These are phyloP conservation scores for Microcos paniculata DNA, from an alignment of 345 rosid species.

Conservation along the genomic window DNA sequence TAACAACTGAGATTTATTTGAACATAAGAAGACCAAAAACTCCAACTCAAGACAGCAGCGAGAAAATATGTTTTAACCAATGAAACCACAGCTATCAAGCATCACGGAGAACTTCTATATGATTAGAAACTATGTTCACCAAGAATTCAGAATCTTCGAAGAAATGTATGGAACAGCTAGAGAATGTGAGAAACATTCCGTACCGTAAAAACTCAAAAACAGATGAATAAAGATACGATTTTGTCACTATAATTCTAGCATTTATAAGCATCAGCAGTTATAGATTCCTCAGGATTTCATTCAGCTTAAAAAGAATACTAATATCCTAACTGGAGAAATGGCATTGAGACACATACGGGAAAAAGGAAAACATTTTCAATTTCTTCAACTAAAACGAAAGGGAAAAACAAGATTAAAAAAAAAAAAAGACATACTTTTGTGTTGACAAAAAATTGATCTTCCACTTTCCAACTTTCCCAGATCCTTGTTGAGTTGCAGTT, in stretches of 20 bases:
- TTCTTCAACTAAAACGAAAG: background rate
- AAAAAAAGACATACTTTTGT: conserved; percentile 54
- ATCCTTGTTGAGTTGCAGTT: conserved; percentile 94
- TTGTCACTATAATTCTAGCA: background rate
- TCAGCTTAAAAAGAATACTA: background rate
- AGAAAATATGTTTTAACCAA: background rate
- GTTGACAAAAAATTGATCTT: conserved; percentile 90
- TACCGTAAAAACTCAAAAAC: background rate
- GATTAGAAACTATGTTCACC: background rate
- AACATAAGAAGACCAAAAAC: background rate
- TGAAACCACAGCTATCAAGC: background rate
- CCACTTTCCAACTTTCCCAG: conserved; percentile 95
- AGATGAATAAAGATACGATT: background rate
- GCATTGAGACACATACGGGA: background rate
- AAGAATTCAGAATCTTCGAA: background rate
- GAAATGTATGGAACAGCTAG: background rate
- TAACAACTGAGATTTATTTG: background rate
- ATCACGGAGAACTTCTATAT: background rate
- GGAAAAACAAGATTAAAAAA: background rate
- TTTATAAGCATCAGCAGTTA: background rate
- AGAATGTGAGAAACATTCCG: background rate
- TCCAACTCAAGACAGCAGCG: background rate
- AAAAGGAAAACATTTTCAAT: background rate
- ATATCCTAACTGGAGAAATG: background rate
- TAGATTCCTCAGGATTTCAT: background rate